These are phyloP conservation scores for Priceomyces castillae DNA, from an alignment of 805 yeast genomes.

Conservation along the genomic window DNA sequence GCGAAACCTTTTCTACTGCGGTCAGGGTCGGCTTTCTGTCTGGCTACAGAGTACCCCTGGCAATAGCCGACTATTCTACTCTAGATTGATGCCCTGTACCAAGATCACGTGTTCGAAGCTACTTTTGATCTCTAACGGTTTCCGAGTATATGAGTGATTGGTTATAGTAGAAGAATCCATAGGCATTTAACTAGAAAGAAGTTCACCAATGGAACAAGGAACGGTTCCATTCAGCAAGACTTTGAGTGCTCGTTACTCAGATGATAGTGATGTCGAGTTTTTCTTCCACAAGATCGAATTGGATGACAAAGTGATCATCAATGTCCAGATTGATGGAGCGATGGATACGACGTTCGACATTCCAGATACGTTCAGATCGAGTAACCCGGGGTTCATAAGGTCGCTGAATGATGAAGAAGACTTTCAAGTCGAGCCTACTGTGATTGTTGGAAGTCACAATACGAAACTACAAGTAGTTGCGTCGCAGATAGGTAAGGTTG, in stretches of 20 bases:
- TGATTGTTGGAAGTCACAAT: slow-evolving; percentile 50
- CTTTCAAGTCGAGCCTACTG: slow-evolving; percentile 42
- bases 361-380: slow-evolving; percentile 22
- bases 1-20: no score
- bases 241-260: slow-evolving; percentile 7
- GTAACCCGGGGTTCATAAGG: slow-evolving; percentile 10
- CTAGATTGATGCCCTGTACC: no score
- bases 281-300: slow-evolving; percentile 33
- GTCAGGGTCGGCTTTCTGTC: no score
- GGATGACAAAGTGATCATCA: slow-evolving; percentile 37
- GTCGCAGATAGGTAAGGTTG: slow-evolving; percentile 46
- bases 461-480: slow-evolving; percentile 48
- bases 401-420: slow-evolving; percentile 15
- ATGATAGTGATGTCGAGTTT: slow-evolving; percentile 12
- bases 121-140: background rate
- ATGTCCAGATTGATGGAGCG: slow-evolving; percentile 42
- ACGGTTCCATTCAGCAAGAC: slow-evolving; percentile 13
- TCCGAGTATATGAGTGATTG: background rate
- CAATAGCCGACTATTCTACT: no score
- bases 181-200: no score
- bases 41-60: no score
- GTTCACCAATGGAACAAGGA: slow-evolving; percentile 8
- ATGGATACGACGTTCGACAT: slow-evolving; percentile 51
- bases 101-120: no score
- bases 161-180: no score